phyloP scores from a whole-genome alignment of 2,329 filamentous ascomycete genomes.

The Fusarium humuli region DNA sequence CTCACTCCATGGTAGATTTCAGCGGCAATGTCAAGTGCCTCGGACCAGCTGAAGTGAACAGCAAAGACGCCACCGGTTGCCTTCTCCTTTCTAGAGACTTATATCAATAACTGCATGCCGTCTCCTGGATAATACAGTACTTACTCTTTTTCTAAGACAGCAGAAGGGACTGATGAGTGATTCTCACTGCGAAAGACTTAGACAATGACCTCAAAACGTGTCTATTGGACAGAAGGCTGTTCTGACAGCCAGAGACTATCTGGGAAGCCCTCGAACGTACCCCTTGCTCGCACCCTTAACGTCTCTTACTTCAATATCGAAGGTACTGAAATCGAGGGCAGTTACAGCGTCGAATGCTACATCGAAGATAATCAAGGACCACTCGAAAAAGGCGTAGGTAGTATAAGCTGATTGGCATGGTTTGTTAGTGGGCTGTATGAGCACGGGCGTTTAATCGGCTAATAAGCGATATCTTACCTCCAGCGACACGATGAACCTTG shows the following conservation, averaged over 20 bases:
- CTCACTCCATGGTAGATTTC: slow-evolving; percentile 92
- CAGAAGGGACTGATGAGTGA: slow-evolving; percentile 59
- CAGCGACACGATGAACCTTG: slow-evolving; percentile 93
- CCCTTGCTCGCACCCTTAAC: slow-evolving; percentile 92
- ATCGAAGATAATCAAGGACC: slow-evolving; percentile 93
- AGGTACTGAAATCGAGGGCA: slow-evolving; percentile 86
- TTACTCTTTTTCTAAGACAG: slow-evolving; percentile 79
- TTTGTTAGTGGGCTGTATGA: slow-evolving; percentile 26
- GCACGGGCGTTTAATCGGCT: background rate
- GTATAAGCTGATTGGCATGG: slow-evolving; percentile 79
- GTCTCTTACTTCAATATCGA: slow-evolving; percentile 90
- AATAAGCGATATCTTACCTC: slow-evolving; percentile 71
- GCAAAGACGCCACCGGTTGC: slow-evolving; percentile 77
- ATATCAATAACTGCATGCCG: slow-evolving; percentile 35
- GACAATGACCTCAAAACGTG: slow-evolving; percentile 49
- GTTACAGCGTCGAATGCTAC: slow-evolving; percentile 97
- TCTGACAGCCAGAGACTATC: slow-evolving; percentile 66
- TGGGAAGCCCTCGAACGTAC: slow-evolving; percentile 98
- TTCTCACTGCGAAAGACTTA: slow-evolving; percentile 62
- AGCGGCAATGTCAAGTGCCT: slow-evolving; percentile 82
- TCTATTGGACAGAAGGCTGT: slow-evolving; percentile 48
- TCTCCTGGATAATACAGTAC: slow-evolving; percentile 49
- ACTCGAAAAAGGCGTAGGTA: slow-evolving; percentile 97
- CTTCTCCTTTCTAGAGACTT: slow-evolving; percentile 74
- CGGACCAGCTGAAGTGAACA: slow-evolving; percentile 77